A percentile compares a stretch with the other conserved stretches of the same genome.
These are phyloP conservation scores for Hypoxylon sp. DNA, from an alignment of 2,329 filamentous ascomycete species.

Conservation along the genomic window DNA sequence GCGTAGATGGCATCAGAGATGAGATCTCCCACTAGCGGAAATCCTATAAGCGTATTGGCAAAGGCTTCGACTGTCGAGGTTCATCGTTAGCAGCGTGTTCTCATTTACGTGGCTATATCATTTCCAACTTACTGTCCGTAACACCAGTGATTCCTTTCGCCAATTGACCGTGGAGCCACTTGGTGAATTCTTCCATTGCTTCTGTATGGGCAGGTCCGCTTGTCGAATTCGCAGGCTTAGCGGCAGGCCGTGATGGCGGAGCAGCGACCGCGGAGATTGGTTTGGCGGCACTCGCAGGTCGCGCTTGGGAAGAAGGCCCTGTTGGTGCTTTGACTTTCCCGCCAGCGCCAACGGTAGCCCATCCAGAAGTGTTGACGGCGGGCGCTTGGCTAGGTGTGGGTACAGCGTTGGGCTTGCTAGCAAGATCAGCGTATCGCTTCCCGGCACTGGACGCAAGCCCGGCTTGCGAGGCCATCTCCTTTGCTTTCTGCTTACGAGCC, in stretches of 20 bases:
- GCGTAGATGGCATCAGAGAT: slow-evolving; percentile 93
- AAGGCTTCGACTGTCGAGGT: slow-evolving; percentile 80
- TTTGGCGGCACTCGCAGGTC: slow-evolving; percentile 63
- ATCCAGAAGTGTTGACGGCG: slow-evolving; percentile 70
- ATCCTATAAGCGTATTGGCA: slow-evolving; percentile 79
- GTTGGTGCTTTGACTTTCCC: slow-evolving; percentile 88
- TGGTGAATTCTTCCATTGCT: slow-evolving; percentile 92
- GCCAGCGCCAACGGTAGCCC: slow-evolving; percentile 95
- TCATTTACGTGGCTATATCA: neutral
- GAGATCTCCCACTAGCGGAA: slow-evolving; percentile 83
- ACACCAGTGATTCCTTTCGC: slow-evolving; percentile 75
- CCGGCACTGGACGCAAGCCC: slow-evolving; percentile 67
- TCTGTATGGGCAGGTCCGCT: slow-evolving; percentile 61
- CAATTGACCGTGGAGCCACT: slow-evolving; percentile 89
- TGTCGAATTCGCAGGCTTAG: slow-evolving; percentile 65
- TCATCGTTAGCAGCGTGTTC: slow-evolving; percentile 53
- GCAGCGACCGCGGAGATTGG: slow-evolving; percentile 57
- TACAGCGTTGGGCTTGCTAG: slow-evolving; percentile 74
- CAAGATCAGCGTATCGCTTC: slow-evolving; percentile 96
- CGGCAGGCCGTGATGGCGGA: slow-evolving; percentile 65
- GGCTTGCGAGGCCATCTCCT: slow-evolving; percentile 65
- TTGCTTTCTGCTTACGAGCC: slow-evolving; percentile 83
- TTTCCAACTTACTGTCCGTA: slow-evolving; percentile 65
- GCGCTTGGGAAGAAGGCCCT: slow-evolving; percentile 66
- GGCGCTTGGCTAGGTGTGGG: slow-evolving; percentile 60